Percentiles rank a stretch among this genome's conserved stretches.
Evolutionary conservation across 306 rosid species (phyloP).

Genomic region (Inga laurina): DNA sequence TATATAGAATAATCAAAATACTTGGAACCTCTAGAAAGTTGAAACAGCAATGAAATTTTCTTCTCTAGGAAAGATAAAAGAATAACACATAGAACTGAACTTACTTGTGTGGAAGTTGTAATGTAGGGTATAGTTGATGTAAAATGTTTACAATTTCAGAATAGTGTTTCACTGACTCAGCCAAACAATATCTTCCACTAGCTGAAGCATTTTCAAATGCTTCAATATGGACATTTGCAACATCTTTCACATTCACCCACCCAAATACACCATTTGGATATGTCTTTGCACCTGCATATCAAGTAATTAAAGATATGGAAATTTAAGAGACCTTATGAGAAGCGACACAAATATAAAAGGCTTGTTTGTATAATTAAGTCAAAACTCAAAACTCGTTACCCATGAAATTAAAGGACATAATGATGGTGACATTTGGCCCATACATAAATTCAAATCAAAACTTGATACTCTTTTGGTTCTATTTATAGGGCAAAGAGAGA

Average conservation of each 20-base stretch:
- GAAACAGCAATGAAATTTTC: not conserved
- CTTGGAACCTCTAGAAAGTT: not conserved
- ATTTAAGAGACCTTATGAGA: not conserved
- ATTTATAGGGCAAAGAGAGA: no score
- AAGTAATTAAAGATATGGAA: not conserved
- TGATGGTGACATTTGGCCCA: no score
- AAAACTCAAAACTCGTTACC: no score
- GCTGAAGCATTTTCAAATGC: constrained; percentile 15
- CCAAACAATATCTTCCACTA: constrained; percentile 10
- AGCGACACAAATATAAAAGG: not conserved
- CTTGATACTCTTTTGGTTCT: no score
- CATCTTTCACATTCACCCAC: constrained; percentile 8
- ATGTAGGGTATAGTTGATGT: not conserved
- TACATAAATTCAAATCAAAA: no score
- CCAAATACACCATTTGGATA: not conserved
- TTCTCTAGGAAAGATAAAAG: not conserved
- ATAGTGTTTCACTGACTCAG: not conserved
- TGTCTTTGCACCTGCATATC: not conserved
- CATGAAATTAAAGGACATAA: no score
- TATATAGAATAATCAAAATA: no score
- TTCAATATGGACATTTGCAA: constrained; percentile 1
- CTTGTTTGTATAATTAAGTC: no score
- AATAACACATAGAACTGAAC: not conserved
- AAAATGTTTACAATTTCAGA: not conserved
- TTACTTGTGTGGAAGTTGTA: not conserved